These are phyloP conservation scores for Stentor coeruleus DNA, from an alignment of 73 alveolate genomes.

Conservation along the genomic window DNA sequence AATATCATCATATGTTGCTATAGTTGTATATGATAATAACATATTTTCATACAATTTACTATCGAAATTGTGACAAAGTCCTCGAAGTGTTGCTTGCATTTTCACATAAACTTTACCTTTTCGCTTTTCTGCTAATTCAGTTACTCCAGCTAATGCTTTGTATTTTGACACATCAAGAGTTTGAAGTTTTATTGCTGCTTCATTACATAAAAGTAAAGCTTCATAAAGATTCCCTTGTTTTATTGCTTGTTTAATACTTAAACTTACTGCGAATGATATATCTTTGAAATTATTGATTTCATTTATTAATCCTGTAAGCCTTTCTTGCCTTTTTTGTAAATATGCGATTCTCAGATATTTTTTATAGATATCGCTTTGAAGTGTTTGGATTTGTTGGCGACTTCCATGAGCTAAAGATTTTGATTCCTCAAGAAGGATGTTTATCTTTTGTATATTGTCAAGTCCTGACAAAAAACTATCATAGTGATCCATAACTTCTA, in stretches of 20 bases:
- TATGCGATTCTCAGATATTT: background rate
- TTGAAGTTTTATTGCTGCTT: background rate
- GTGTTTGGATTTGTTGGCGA: background rate
- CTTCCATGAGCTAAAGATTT: background rate
- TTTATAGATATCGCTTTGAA: background rate
- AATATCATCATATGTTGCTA: background rate
- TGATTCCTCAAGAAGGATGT: background rate
- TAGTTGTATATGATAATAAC: slow-evolving; percentile 4
- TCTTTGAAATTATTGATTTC: slow-evolving; percentile 3
- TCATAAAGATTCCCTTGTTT: background rate
- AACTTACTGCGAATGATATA: background rate
- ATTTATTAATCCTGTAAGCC: background rate
- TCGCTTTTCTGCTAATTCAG: background rate
- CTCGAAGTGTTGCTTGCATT: slow-evolving; percentile 12
- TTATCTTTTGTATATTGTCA: background rate
- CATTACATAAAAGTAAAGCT: slow-evolving; percentile 17
- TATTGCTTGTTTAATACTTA: slow-evolving; percentile 7
- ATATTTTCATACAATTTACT: background rate
- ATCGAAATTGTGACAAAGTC: slow-evolving; percentile 13
- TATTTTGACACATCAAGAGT: slow-evolving; percentile 4
- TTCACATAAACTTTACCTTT: slow-evolving; percentile 1
- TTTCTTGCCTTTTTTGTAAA: background rate
- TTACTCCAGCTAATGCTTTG: background rate
- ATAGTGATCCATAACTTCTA: slow-evolving; percentile 15
- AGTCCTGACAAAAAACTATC: background rate